Evolutionary conservation across 139 green algal species (phyloP).

Genomic region (Chlamydomonas incerta): DNA sequence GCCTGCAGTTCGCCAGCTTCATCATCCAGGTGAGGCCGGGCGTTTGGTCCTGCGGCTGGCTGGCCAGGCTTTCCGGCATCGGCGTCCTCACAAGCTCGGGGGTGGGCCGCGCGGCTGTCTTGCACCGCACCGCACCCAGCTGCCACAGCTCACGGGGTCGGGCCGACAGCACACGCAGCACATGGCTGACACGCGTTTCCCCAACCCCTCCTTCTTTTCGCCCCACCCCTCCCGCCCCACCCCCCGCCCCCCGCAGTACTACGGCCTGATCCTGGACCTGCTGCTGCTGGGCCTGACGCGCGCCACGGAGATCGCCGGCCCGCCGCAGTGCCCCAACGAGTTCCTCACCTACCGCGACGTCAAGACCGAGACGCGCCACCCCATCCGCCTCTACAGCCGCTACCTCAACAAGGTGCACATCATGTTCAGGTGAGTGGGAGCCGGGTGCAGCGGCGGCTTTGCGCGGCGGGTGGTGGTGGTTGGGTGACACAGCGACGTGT

Average conservation of each 20-base stretch:
- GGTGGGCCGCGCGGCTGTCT: too few relatives aligned
- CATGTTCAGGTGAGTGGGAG: conserved; percentile 63
- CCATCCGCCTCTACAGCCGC: conserved; percentile 97
- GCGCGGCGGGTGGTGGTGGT: too few relatives aligned
- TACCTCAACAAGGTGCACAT: conserved; percentile 83
- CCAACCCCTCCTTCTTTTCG: not conserved
- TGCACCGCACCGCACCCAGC: too few relatives aligned
- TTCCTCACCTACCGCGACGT: conserved; percentile 96
- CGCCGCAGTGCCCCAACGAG: conserved; percentile 94
- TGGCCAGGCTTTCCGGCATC: too few relatives aligned
- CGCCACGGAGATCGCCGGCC: conserved; percentile 94
- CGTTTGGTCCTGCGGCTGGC: too few relatives aligned
- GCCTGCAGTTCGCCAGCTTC: conserved; percentile 98
- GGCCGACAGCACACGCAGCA: too few relatives aligned
- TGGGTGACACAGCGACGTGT: too few relatives aligned
- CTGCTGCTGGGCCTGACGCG: conserved; percentile 97
- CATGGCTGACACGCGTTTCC: too few relatives aligned
- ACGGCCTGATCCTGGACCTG: conserved; percentile 97
- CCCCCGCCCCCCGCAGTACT: conserved; percentile 76
- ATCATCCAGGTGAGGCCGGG: conserved; percentile 73
- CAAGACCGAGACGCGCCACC: conserved; percentile 91
- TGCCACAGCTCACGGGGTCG: too few relatives aligned
- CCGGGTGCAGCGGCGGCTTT: too few relatives aligned
- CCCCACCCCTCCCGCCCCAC: not conserved
- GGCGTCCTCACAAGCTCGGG: too few relatives aligned